These are phyloP conservation scores for Eucalyptus camaldulensis DNA, from an alignment of 345 rosid genomes.

Conservation along the genomic window DNA sequence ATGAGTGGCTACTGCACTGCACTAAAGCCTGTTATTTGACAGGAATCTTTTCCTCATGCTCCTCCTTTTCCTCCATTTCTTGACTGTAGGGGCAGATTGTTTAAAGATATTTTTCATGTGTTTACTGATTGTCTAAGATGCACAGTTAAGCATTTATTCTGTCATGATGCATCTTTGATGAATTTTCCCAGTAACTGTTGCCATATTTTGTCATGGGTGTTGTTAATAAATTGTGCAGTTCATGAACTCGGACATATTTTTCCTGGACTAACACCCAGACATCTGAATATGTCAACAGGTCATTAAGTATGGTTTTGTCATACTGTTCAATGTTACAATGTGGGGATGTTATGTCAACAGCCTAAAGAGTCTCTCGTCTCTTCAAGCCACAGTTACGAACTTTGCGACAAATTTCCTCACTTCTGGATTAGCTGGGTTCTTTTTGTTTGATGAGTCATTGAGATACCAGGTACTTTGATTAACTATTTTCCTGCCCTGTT, in stretches of 20 bases:
- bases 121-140: too few species aligned
- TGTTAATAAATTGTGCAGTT: neutral
- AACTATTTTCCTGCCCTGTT: neutral
- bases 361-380: constrained; percentile 75
- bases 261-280: neutral
- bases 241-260: neutral
- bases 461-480: constrained; percentile 31
- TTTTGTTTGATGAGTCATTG: constrained; percentile 55
- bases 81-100: too few species aligned
- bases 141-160: too few species aligned
- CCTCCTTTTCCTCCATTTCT: too few species aligned
- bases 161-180: too few species aligned
- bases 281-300: constrained; percentile 14
- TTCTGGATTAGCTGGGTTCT: constrained; percentile 76
- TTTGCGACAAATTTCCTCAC: constrained; percentile 85
- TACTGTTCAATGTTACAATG: constrained; percentile 61
- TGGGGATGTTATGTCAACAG: constrained; percentile 95
- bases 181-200: too few species aligned
- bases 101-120: too few species aligned
- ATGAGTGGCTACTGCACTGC: too few species aligned
- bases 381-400: constrained; percentile 84
- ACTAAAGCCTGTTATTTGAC: too few species aligned
- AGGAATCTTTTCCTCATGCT: too few species aligned
- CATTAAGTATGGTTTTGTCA: constrained; percentile 45
- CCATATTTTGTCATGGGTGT: too few species aligned